Conservation (phyloP, 768 basidiomycete species). For the Suillus hirtellus region DNA sequence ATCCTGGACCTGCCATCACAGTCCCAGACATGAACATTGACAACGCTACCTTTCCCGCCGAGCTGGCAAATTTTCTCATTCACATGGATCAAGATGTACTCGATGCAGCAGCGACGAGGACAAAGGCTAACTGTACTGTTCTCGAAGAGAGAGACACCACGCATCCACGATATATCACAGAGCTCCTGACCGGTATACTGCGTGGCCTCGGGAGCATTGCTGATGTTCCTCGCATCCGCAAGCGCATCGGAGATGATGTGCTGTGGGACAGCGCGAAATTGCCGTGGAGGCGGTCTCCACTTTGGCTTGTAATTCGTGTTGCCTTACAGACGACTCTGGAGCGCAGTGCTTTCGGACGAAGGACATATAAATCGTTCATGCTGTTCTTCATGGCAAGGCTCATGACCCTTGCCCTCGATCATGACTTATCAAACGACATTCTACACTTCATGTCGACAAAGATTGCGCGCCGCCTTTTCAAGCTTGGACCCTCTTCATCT, state of each 20-base stretch:
- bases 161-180: conserved; percentile 50
- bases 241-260: conserved; percentile 50
- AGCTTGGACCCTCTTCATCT: conserved; percentile 29
- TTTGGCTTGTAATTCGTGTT: conserved; percentile 53
- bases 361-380: conserved; percentile 36
- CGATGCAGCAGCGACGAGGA: conserved; percentile 31
- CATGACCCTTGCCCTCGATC: conserved; percentile 6
- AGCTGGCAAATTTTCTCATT: conserved; percentile 41
- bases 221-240: conserved; percentile 32
- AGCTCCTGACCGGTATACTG: conserved; percentile 49
- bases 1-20: conserved; percentile 45
- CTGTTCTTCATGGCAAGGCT: conserved; percentile 30
- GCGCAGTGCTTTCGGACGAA: conserved; percentile 14
- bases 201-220: conserved; percentile 36
- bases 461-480: conserved; percentile 37
- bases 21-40: conserved; percentile 32
- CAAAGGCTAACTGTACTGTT: conserved; percentile 36
- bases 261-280: conserved; percentile 38
- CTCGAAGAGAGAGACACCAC: conserved; percentile 31
- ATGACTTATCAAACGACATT: conserved; percentile 30
- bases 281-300: conserved; percentile 51
- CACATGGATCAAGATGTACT: conserved; percentile 34
- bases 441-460: conserved; percentile 40
- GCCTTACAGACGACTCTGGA: conserved; percentile 40
- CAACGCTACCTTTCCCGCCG: conserved; percentile 30